Conservation (phyloP, 1,139 yeast species). For the Pichia terricola region DNA sequence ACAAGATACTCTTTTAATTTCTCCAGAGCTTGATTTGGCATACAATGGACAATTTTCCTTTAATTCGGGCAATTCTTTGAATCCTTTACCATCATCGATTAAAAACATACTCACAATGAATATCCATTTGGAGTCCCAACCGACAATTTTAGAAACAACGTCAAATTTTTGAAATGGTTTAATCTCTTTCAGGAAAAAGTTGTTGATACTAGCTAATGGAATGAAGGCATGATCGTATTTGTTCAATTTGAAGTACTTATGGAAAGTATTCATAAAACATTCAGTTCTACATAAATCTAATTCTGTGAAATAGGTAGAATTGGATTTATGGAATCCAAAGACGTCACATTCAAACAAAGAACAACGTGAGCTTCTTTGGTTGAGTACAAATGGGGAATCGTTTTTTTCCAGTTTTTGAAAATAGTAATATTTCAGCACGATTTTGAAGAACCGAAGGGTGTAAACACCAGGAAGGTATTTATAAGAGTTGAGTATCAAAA, state of each 20-base stretch:
- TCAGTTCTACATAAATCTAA: conserved; percentile 72
- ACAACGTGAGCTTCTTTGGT: conserved; percentile 43
- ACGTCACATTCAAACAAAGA: conserved; percentile 77
- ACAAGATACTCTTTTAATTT: conserved; percentile 26
- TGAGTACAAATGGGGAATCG: conserved; percentile 7
- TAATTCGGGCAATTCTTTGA: not conserved
- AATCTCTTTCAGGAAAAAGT: conserved; percentile 65
- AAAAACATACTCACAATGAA: conserved; percentile 56
- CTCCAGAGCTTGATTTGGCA: too few species aligned
- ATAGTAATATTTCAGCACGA: conserved; percentile 33
- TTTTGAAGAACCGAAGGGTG: conserved; percentile 49
- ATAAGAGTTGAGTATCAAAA: conserved; percentile 21
- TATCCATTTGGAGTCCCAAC: conserved; percentile 88
- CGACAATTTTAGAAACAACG: conserved; percentile 50
- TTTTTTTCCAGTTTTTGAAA: conserved; percentile 22
- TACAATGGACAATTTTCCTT: not conserved
- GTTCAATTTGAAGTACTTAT: conserved; percentile 1
- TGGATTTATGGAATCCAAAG: conserved; percentile 71
- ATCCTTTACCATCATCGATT: conserved; percentile 9
- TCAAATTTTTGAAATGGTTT: conserved; percentile 52
- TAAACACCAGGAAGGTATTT: conserved; percentile 69
- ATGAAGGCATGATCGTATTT: conserved; percentile 41
- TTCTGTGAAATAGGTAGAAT: conserved; percentile 79
- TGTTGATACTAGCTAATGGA: conserved; percentile 69
- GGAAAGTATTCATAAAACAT: conserved; percentile 33